A percentile compares a stretch with the other conserved stretches of the same genome.
phyloP scores from a whole-genome alignment of 2,329 filamentous ascomycete species.

The Curvularia verruculosa region DNA sequence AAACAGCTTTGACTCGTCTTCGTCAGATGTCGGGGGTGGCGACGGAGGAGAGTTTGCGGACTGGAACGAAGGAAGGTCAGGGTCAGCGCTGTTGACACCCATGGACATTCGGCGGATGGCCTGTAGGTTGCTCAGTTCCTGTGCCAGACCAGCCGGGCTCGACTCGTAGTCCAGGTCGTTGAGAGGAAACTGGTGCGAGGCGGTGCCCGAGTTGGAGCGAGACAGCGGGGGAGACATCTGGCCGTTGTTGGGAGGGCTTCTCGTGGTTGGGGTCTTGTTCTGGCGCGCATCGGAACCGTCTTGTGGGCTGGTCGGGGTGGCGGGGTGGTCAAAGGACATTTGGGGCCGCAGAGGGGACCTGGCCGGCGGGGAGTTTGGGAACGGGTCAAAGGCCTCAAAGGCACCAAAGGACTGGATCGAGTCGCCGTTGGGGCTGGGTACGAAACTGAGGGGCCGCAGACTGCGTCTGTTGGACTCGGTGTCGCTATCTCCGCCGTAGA shows the following conservation, averaged over 20 bases:
- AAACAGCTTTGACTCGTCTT: slow-evolving; percentile 86
- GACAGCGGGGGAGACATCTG: slow-evolving; percentile 50
- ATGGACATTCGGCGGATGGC: slow-evolving; percentile 92
- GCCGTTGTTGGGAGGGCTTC: slow-evolving; percentile 23
- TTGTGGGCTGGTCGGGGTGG: slow-evolving; percentile 27
- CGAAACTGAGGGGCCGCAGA: slow-evolving; percentile 76
- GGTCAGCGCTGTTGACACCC: slow-evolving; percentile 76
- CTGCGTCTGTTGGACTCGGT: slow-evolving; percentile 57
- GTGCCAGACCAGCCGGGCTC: slow-evolving; percentile 84
- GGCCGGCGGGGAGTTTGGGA: slow-evolving; percentile 49
- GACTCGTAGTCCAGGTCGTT: slow-evolving; percentile 90
- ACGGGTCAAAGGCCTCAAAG: slow-evolving; percentile 41
- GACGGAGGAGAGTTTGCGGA: slow-evolving; percentile 67
- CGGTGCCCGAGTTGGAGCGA: slow-evolving; percentile 48
- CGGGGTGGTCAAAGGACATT: slow-evolving; percentile 27
- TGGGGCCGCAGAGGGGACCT: slow-evolving; percentile 49
- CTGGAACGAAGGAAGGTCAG: slow-evolving; percentile 77
- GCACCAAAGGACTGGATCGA: slow-evolving; percentile 45
- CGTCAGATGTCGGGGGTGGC: slow-evolving; percentile 70
- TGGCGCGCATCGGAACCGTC: slow-evolving; percentile 18
- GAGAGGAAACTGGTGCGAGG: slow-evolving; percentile 70
- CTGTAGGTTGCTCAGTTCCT: slow-evolving; percentile 90
- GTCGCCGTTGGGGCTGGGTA: slow-evolving; percentile 63
- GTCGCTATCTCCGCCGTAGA: slow-evolving; percentile 84
- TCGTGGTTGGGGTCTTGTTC: slow-evolving; percentile 22